Percentiles rank a stretch among this genome's conserved stretches.
Conservation (phyloP, 176 grass and related monocot genomes). For the Phoenix dactylifera region DNA sequence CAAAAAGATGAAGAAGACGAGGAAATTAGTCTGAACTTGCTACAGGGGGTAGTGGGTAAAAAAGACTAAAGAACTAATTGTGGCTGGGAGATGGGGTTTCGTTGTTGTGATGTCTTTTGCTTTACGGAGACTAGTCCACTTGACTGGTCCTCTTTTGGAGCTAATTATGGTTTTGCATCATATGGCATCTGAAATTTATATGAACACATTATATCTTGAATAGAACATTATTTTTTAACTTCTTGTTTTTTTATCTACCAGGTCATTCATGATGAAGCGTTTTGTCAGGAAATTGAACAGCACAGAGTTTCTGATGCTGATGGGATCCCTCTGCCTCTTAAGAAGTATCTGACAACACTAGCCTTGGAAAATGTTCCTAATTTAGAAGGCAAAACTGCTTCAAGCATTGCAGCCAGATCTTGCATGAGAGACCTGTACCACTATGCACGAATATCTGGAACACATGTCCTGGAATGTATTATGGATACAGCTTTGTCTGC, state of each 20-base stretch:
- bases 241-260: slow-evolving; percentile 1
- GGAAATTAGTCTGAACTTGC: no score
- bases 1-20: no score
- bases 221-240: no score
- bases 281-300: slow-evolving; percentile 76
- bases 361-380: slow-evolving; percentile 24
- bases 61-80: no score
- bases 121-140: no score
- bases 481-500: slow-evolving; percentile 71
- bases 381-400: slow-evolving; percentile 21
- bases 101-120: no score
- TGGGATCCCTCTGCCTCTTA: slow-evolving; percentile 57
- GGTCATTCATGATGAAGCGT: slow-evolving; percentile 55
- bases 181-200: no score
- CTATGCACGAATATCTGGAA: slow-evolving; percentile 66
- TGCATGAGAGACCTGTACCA: slow-evolving; percentile 89
- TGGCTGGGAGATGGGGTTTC: no score
- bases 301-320: slow-evolving; percentile 40
- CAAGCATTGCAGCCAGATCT: slow-evolving; percentile 30
- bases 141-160: no score
- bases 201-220: no score
- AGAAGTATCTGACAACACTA: slow-evolving; percentile 74
- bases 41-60: no score
- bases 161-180: no score
- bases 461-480: slow-evolving; percentile 66